These are phyloP conservation scores for Clavariopsis aquatica DNA, from an alignment of 495 filamentous ascomycete species.

Conservation along the genomic window DNA sequence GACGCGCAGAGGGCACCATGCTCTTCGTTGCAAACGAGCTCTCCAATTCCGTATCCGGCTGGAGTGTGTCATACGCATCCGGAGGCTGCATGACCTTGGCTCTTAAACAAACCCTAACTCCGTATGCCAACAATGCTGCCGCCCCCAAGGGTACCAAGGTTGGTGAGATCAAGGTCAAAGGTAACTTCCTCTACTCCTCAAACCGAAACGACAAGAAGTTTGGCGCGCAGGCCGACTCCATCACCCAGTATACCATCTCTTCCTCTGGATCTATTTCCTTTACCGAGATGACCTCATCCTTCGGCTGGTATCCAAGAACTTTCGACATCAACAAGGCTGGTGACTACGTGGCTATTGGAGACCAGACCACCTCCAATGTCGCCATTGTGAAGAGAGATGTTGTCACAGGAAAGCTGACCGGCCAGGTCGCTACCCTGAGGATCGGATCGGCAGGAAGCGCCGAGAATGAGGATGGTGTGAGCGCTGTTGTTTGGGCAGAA, in stretches of 20 bases:
- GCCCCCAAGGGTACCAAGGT: slow-evolving; percentile 13
- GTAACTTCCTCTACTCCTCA: slow-evolving; percentile 35
- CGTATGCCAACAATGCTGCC: slow-evolving; percentile 32
- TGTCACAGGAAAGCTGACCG: slow-evolving; percentile 56
- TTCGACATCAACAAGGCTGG: slow-evolving; percentile 65
- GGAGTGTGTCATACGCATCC: slow-evolving; percentile 45
- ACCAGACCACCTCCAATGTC: slow-evolving; percentile 60
- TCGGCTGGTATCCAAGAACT: slow-evolving; percentile 56
- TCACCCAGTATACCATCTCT: slow-evolving; percentile 25
- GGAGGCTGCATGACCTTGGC: slow-evolving; percentile 25
- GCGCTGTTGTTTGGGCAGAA: slow-evolving; percentile 64
- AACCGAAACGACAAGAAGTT: slow-evolving; percentile 31
- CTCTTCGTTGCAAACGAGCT: slow-evolving; percentile 54
- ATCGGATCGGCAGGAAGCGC: slow-evolving; percentile 34
- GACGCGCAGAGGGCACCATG: slow-evolving; percentile 32
- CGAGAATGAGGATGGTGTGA: slow-evolving; percentile 55
- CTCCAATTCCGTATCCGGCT: slow-evolving; percentile 51
- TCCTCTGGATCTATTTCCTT: slow-evolving; percentile 31
- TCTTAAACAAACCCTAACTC: slow-evolving; percentile 21
- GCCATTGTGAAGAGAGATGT: slow-evolving; percentile 61
- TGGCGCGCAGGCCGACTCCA: slow-evolving; percentile 13
- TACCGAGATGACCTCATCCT: slow-evolving; percentile 11
- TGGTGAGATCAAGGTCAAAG: slow-evolving; percentile 35
- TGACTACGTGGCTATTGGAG: slow-evolving; percentile 61
- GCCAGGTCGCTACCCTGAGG: slow-evolving; percentile 48